Conservation (phyloP, 176 grass and related monocot genomes). For the Poa annua region DNA sequence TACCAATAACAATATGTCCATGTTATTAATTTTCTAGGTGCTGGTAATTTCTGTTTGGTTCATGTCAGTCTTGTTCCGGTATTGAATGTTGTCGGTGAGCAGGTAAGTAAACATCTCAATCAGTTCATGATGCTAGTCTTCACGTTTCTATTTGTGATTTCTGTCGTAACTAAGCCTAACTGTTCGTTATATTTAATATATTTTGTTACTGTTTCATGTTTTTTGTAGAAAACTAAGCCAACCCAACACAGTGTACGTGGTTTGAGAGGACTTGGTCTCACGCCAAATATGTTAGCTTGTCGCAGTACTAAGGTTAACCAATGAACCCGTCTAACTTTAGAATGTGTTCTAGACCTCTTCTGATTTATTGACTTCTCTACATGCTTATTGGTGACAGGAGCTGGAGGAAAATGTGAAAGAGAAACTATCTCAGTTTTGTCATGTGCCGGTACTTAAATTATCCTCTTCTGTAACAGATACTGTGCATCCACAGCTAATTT, state of each 20-base stretch:
- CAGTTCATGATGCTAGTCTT: background rate
- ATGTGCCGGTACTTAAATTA: conserved; percentile 49
- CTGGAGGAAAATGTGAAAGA: conserved; percentile 59
- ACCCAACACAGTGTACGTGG: conserved; percentile 59
- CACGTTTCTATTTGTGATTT: background rate
- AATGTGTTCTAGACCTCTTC: background rate
- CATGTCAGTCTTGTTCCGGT: conserved; percentile 70
- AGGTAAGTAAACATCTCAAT: conserved; percentile 32
- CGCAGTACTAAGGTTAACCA: conserved; percentile 46
- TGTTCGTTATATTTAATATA: background rate
- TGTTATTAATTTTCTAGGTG: conserved; percentile 36
- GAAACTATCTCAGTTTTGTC: conserved; percentile 62
- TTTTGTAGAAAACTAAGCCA: conserved; percentile 68
- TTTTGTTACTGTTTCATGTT: background rate
- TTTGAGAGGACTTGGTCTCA: conserved; percentile 54
- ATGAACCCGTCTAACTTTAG: background rate
- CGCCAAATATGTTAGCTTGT: conserved; percentile 57
- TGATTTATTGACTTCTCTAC: background rate
- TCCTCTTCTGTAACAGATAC: background rate
- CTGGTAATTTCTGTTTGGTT: conserved; percentile 60
- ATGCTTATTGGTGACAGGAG: conserved; percentile 36
- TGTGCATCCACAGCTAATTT: background rate
- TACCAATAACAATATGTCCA: background rate
- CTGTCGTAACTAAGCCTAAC: background rate
- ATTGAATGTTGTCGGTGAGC: conserved; percentile 62